A percentile compares a stretch with the other conserved stretches of the same genome.
Conservation (phyloP, 495 filamentous ascomycete genomes). For the Pyrenopolyporus hunteri region DNA sequence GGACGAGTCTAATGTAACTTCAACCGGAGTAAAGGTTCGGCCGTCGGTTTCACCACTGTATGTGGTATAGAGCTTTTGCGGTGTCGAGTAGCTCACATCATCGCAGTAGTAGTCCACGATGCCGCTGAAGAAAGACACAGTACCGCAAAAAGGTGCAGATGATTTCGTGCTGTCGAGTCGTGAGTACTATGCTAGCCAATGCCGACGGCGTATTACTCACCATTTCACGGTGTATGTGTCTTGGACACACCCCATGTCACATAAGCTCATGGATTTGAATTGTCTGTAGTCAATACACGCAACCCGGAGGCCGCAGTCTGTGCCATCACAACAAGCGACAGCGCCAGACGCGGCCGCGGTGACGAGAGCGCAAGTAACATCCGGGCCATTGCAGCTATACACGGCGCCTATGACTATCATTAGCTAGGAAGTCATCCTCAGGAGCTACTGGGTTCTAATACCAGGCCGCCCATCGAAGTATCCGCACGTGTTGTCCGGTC, state of each 20-base stretch:
- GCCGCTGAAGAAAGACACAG: constrained; percentile 43
- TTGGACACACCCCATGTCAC: constrained; percentile 44
- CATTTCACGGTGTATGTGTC: constrained; percentile 49
- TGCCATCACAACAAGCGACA: constrained; percentile 47
- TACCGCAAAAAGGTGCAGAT: constrained; percentile 44
- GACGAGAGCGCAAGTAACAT: constrained; percentile 44
- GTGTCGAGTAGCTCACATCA: constrained; percentile 29
- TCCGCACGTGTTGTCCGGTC: constrained; percentile 58
- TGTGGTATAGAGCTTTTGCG: constrained; percentile 46
- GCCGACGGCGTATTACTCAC: constrained; percentile 28
- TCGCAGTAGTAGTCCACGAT: constrained; percentile 51
- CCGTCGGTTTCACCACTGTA: constrained; percentile 42
- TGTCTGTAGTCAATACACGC: constrained; percentile 41
- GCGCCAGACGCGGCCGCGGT: constrained; percentile 38
- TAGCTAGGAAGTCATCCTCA: constrained; percentile 1
- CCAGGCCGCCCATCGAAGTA: constrained; percentile 48
- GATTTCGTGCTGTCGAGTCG: constrained; percentile 36
- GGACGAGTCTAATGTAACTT: constrained; percentile 11
- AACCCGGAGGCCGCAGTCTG: constrained; percentile 39
- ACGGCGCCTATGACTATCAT: constrained; percentile 37
- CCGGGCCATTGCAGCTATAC: constrained; percentile 41
- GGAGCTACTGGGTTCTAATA: constrained; percentile 4
- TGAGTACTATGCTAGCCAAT: neutral
- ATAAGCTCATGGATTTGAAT: constrained; percentile 36
- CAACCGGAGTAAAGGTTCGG: constrained; percentile 39